Conservation (phyloP, 176 grass and related monocot species). For the Themeda triandra region DNA sequence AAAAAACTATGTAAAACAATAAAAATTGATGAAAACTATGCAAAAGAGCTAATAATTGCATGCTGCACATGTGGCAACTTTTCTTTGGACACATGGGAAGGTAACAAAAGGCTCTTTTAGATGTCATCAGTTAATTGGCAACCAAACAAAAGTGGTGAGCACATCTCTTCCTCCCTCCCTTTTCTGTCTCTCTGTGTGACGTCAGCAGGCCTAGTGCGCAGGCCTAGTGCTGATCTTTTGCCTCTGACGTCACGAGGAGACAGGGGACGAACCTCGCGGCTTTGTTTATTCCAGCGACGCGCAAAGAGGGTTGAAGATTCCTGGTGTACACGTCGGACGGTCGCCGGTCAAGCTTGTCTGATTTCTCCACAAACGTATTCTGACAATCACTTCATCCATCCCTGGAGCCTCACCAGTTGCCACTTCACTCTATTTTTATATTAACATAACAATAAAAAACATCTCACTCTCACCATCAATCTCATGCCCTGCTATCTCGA, state of each 20-base stretch:
- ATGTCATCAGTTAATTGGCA: neutral
- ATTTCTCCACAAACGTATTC: neutral
- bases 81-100: neutral
- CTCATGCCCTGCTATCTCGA: neutral
- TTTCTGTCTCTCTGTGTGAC: too few relatives aligned
- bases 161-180: too few relatives aligned
- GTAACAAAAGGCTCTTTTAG: neutral
- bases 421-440: neutral
- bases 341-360: constrained; percentile 7
- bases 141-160: neutral
- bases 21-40: neutral
- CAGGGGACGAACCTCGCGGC: neutral
- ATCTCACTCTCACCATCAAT: neutral
- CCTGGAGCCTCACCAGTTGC: too few relatives aligned
- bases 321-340: neutral
- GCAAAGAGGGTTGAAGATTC: constrained; percentile 33
- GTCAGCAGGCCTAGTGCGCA: neutral
- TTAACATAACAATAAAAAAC: neutral
- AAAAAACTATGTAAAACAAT: too few relatives aligned
- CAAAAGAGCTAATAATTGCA: neutral
- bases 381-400: neutral
- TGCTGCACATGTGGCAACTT: neutral
- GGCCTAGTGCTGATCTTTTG: neutral
- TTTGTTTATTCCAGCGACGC: constrained; percentile 9
- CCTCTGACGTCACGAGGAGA: neutral